phyloP scores from a whole-genome alignment of 2,329 filamentous ascomycete genomes.

The Cladosporium oxysporum region DNA sequence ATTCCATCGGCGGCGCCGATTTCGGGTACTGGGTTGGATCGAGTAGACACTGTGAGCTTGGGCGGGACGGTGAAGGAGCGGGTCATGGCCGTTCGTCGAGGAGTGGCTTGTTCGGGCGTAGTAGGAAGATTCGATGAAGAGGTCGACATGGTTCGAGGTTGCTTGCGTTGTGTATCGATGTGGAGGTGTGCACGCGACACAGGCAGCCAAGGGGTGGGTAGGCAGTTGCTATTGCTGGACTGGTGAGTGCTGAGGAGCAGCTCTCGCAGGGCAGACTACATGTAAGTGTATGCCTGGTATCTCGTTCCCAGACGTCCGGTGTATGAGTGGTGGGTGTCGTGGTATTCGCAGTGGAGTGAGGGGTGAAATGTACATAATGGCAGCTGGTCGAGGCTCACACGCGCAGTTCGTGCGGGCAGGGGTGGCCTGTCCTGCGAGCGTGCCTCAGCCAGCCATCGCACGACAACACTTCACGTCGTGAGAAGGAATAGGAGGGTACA shows the following conservation, averaged over 20 bases:
- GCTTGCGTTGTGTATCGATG: neutral
- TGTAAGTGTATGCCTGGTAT: neutral
- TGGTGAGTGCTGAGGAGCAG: conserved; percentile 15
- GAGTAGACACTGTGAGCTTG: conserved; percentile 38
- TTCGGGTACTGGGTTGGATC: conserved; percentile 34
- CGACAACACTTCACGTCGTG: neutral
- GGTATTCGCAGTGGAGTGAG: neutral
- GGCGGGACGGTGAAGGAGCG: conserved; percentile 54
- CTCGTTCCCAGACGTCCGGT: neutral
- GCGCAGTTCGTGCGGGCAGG: neutral
- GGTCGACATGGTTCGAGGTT: conserved; percentile 25
- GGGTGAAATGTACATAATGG: neutral
- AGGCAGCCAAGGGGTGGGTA: conserved; percentile 9
- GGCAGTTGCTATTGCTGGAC: conserved; percentile 9
- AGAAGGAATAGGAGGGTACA: neutral
- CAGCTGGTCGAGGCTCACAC: conserved; percentile 1
- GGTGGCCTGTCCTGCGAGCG: conserved; percentile 6
- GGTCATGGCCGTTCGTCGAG: conserved; percentile 33
- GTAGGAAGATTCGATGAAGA: conserved; percentile 28
- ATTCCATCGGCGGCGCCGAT: conserved; percentile 49
- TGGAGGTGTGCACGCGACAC: conserved; percentile 8
- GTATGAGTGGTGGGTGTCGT: neutral
- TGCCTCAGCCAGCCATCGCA: neutral
- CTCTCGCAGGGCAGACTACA: neutral
- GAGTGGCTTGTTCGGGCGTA: conserved; percentile 31